phyloP scores from a whole-genome alignment of 2,329 filamentous ascomycete species.

The Cladosporium sphaerospermum region DNA sequence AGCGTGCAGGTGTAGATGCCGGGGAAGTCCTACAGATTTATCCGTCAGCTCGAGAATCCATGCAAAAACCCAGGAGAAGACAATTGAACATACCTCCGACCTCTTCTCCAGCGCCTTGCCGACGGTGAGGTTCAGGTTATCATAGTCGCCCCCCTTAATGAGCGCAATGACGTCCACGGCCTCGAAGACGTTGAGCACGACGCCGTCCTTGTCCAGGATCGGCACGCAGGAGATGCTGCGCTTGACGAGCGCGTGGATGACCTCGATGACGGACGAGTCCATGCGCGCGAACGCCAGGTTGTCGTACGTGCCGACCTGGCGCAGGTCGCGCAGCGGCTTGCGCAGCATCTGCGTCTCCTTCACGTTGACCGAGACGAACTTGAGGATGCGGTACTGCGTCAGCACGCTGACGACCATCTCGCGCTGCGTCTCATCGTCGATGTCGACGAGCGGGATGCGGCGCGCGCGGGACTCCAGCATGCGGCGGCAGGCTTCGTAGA shows the following conservation, averaged over 20 bases:
- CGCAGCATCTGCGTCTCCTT: constrained; percentile 81
- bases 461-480: constrained; percentile 93
- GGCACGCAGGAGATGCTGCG: constrained; percentile 92
- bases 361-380: constrained; percentile 95
- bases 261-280: constrained; percentile 85
- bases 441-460: constrained; percentile 86
- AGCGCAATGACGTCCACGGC: constrained; percentile 94
- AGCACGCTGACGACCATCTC: constrained; percentile 94
- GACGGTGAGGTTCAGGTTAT: constrained; percentile 78
- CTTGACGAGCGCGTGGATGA: constrained; percentile 88
- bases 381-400: constrained; percentile 96
- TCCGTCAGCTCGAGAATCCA: background rate
- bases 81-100: constrained; percentile 53
- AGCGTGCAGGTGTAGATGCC: constrained; percentile 95
- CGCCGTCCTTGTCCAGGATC: constrained; percentile 73
- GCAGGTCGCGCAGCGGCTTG: constrained; percentile 76
- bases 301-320: constrained; percentile 72
- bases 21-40: constrained; percentile 65
- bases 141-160: constrained; percentile 88
- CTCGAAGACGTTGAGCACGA: constrained; percentile 92
- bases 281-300: constrained; percentile 78
- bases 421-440: constrained; percentile 87
- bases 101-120: constrained; percentile 85
- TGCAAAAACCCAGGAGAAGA: background rate
- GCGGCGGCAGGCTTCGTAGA: constrained; percentile 90